Evolutionary conservation across 2,329 filamentous ascomycete genomes (phyloP).

Genomic region (Cercospora sp.): DNA sequence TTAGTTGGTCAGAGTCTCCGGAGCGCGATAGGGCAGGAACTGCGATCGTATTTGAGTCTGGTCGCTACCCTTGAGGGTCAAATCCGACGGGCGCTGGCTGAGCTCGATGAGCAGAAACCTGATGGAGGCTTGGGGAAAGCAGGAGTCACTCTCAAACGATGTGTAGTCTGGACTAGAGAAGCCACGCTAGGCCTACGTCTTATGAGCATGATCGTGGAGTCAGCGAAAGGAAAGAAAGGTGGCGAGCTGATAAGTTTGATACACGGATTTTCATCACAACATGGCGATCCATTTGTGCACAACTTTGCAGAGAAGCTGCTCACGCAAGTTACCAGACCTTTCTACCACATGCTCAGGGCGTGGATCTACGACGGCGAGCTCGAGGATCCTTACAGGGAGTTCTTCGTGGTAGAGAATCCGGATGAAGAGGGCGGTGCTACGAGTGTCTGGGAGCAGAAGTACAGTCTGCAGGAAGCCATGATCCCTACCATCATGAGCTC

Average conservation of each 20-base stretch:
- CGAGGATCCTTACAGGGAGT: constrained; percentile 92
- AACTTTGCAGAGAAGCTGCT: constrained; percentile 89
- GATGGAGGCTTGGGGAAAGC: constrained; percentile 75
- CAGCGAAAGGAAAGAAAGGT: constrained; percentile 80
- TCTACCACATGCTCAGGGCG: constrained; percentile 91
- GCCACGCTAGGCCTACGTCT: constrained; percentile 92
- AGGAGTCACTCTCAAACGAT: constrained; percentile 90
- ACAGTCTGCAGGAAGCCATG: constrained; percentile 80
- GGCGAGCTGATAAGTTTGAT: constrained; percentile 92
- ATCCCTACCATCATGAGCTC: constrained; percentile 89
- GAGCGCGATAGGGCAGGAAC: constrained; percentile 78
- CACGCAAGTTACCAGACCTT: constrained; percentile 82
- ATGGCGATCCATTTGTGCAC: constrained; percentile 92
- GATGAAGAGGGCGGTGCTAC: constrained; percentile 64
- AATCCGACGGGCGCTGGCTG: constrained; percentile 76
- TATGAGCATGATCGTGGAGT: constrained; percentile 92
- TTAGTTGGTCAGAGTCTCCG: constrained; percentile 90
- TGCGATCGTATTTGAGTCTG: constrained; percentile 84
- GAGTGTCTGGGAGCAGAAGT: constrained; percentile 98
- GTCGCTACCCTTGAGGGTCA: constrained; percentile 92
- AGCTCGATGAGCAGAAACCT: constrained; percentile 67
- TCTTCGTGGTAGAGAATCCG: constrained; percentile 87
- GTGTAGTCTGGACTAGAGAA: constrained; percentile 95
- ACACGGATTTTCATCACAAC: constrained; percentile 86
- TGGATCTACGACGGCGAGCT: constrained; percentile 99